These are phyloP conservation scores for Debaryomyces nepalensis DNA, from an alignment of 1,139 yeast species.

Conservation along the genomic window DNA sequence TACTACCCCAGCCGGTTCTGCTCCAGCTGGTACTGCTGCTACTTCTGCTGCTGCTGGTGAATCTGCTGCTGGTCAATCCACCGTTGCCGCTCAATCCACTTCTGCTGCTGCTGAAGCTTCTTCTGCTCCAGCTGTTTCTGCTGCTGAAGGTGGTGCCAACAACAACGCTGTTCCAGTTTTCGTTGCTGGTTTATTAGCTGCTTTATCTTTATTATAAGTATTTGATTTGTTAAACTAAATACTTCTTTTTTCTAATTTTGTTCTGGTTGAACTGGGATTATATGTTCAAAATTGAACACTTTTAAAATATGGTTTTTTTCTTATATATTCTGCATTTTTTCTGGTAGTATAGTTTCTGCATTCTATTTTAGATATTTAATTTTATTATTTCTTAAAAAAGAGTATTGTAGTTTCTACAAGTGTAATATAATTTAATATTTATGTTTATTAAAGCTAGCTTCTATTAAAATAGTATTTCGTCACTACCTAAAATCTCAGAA, in stretches of 20 bases:
- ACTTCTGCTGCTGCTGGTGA: constrained; percentile 22
- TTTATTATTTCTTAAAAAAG: constrained; percentile 12
- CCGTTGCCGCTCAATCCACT: constrained; percentile 15
- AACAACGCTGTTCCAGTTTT: constrained; percentile 18
- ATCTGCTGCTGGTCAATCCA: constrained; percentile 15
- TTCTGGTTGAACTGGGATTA: constrained; percentile 4
- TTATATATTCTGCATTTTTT: constrained; percentile 6
- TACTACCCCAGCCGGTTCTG: constrained; percentile 14
- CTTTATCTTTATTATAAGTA: constrained; percentile 17
- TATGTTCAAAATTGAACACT: constrained; percentile 2
- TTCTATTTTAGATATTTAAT: constrained; percentile 7
- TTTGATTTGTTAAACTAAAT: constrained; percentile 1
- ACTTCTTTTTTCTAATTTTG: constrained; percentile 5
- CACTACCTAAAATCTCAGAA: constrained; percentile 5
- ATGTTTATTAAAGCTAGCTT: too few species aligned
- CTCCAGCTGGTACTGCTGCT: constrained; percentile 17
- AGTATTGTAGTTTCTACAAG: too few species aligned
- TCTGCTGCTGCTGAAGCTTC: constrained; percentile 14
- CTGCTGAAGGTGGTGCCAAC: constrained; percentile 16
- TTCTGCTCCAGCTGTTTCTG: constrained; percentile 12
- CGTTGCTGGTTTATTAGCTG: constrained; percentile 20
- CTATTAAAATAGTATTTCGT: constrained; percentile 9
- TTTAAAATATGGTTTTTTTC: constrained; percentile 10
- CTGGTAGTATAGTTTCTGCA: constrained; percentile 11
- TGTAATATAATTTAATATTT: too few species aligned